Percentiles rank a stretch among this genome's conserved stretches.
Conservation (phyloP, 495 filamentous ascomycete species). For the Letharia lupina region DNA sequence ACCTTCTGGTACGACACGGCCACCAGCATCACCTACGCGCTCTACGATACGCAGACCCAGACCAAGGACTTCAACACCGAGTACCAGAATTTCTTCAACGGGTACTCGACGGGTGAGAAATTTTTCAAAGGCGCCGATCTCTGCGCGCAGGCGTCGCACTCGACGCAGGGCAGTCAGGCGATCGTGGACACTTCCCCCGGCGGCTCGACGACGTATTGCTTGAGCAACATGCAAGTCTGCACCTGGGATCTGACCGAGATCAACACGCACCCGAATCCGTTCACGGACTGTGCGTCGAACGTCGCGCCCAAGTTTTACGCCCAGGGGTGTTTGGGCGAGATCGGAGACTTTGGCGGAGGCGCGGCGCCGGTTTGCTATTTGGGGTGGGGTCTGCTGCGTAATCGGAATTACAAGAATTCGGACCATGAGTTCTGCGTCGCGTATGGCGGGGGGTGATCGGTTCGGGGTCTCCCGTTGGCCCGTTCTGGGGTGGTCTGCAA, state of each 20-base stretch:
- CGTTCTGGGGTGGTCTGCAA: background rate
- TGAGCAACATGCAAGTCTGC: conserved; percentile 14
- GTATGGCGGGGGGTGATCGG: background rate
- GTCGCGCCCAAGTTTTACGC: conserved; percentile 5
- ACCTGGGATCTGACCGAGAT: conserved; percentile 19
- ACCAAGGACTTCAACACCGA: conserved; percentile 14
- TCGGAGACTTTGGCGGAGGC: background rate
- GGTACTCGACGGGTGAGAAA: conserved; percentile 8
- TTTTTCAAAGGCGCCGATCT: conserved; percentile 11
- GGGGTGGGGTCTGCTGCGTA: background rate
- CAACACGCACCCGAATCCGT: conserved; percentile 7
- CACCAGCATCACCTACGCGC: conserved; percentile 11
- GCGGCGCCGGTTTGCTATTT: conserved; percentile 3
- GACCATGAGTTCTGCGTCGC: background rate
- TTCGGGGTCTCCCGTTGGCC: background rate
- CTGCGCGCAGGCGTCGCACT: conserved; percentile 16
- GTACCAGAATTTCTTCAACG: conserved; percentile 8
- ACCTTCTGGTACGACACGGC: conserved; percentile 15
- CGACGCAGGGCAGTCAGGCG: conserved; percentile 15
- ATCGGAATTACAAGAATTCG: background rate
- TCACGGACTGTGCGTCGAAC: conserved; percentile 13
- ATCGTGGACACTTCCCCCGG: conserved; percentile 1
- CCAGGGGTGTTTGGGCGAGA: background rate
- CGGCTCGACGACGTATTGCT: conserved; percentile 11
- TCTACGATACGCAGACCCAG: conserved; percentile 12